phyloP scores from a whole-genome alignment of 148 eudicot genomes.

The Rhododendron henanense region DNA sequence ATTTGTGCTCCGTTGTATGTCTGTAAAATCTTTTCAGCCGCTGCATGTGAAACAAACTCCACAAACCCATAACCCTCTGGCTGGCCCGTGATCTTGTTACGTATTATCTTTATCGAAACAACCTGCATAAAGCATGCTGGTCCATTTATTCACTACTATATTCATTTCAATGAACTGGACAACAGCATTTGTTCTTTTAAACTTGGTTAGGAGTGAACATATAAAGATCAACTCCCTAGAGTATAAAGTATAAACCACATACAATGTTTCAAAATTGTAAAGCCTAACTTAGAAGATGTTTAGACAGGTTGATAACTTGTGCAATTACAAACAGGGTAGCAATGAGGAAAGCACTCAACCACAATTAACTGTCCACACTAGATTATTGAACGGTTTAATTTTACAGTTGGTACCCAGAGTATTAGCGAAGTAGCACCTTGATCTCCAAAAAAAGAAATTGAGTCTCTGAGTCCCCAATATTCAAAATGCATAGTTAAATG shows the following conservation, averaged over 20 bases:
- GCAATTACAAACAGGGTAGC: background rate
- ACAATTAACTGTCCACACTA: background rate
- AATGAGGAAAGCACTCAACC: background rate
- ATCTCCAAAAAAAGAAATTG: background rate
- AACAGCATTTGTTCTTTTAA: background rate
- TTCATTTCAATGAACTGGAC: background rate
- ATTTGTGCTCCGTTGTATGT: slow-evolving; percentile 83
- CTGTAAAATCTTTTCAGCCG: slow-evolving; percentile 81
- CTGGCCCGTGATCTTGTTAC: slow-evolving; percentile 83
- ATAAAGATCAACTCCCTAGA: background rate
- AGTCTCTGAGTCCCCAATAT: background rate
- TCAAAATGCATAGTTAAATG: no score
- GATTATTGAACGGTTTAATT: no score
- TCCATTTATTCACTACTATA: background rate
- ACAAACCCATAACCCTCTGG: slow-evolving; percentile 99
- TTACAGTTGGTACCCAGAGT: background rate
- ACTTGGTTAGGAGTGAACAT: background rate
- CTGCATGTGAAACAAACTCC: slow-evolving; percentile 78
- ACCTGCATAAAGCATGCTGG: slow-evolving; percentile 40
- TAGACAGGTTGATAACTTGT: background rate
- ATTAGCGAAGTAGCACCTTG: background rate
- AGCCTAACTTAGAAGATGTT: background rate
- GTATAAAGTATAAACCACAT: background rate
- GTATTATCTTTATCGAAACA: slow-evolving; percentile 76
- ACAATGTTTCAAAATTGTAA: background rate